Evolutionary conservation across 2,329 filamentous ascomycete species (phyloP).

Genomic region (Botryotinia narcissicola): DNA sequence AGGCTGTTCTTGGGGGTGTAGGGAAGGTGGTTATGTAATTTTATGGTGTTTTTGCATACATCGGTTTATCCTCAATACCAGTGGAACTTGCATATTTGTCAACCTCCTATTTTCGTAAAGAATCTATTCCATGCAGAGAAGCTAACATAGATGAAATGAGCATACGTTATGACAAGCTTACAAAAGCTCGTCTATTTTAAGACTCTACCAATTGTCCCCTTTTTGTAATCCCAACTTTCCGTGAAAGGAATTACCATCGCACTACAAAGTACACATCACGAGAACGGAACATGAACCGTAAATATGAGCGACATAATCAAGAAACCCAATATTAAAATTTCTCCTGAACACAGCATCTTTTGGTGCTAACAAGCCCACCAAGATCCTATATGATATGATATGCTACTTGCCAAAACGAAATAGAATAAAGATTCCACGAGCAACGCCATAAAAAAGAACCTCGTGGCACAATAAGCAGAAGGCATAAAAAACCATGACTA

Average conservation of each 20-base stretch:
- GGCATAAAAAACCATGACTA: not conserved
- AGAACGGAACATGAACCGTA: not conserved
- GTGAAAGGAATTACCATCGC: not conserved
- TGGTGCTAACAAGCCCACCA: not conserved
- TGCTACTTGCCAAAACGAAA: not conserved
- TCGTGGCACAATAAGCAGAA: not conserved
- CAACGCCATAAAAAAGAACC: not conserved
- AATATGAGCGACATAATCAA: not conserved
- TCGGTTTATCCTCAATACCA: not conserved
- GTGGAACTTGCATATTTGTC: not conserved
- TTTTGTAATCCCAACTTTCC: not conserved
- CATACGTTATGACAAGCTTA: not conserved
- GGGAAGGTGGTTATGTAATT: not conserved
- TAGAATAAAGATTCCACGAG: not conserved
- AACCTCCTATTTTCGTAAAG: too few species aligned
- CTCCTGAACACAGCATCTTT: not conserved
- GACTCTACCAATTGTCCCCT: not conserved
- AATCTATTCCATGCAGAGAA: not conserved
- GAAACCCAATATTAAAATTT: not conserved
- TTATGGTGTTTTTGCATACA: not conserved
- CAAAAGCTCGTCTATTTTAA: not conserved
- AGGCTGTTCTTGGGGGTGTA: constrained; percentile 40
- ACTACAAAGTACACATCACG: not conserved
- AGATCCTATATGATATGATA: not conserved
- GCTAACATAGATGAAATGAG: not conserved